Conservation (phyloP, 257 asterid species). For the Ophiorrhiza pumila region DNA sequence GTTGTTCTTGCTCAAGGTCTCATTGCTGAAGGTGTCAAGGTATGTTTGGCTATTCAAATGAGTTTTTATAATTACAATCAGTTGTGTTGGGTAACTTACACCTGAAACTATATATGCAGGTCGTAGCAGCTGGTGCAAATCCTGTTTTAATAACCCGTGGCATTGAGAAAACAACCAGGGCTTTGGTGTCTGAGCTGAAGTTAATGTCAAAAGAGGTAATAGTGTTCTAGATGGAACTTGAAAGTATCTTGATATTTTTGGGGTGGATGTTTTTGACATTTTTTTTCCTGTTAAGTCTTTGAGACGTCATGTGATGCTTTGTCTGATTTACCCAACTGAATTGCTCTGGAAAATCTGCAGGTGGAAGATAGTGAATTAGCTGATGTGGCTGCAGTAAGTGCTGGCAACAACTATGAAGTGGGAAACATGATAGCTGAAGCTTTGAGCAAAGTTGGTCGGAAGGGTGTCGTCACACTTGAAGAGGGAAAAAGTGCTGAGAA, state of each 20-base stretch:
- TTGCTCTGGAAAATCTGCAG: constrained; percentile 28
- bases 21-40: constrained; percentile 98
- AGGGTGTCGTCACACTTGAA: constrained; percentile 96
- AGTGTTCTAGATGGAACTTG: not conserved
- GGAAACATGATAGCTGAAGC: constrained; percentile 97
- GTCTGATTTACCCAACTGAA: not conserved
- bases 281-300: not conserved
- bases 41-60: constrained; percentile 6
- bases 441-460: constrained; percentile 90
- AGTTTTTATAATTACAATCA: not conserved
- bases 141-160: constrained; percentile 95
- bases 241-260: not conserved
- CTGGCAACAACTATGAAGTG: constrained; percentile 91
- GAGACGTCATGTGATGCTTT: not conserved
- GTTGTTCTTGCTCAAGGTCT: constrained; percentile 99
- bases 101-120: constrained; percentile 38
- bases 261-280: not conserved
- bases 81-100: not conserved
- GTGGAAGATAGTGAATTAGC: constrained; percentile 96
- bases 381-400: constrained; percentile 99
- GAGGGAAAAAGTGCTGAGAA: constrained; percentile 96
- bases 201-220: constrained; percentile 83
- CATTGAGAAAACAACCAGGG: constrained; percentile 88
- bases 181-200: constrained; percentile 87
- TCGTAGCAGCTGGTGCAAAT: constrained; percentile 96